A percentile compares a stretch with the other conserved stretches of the same genome.
phyloP scores from a whole-genome alignment of 1,284 basidiomycete genomes.

The Cystobasidium pallidum region DNA sequence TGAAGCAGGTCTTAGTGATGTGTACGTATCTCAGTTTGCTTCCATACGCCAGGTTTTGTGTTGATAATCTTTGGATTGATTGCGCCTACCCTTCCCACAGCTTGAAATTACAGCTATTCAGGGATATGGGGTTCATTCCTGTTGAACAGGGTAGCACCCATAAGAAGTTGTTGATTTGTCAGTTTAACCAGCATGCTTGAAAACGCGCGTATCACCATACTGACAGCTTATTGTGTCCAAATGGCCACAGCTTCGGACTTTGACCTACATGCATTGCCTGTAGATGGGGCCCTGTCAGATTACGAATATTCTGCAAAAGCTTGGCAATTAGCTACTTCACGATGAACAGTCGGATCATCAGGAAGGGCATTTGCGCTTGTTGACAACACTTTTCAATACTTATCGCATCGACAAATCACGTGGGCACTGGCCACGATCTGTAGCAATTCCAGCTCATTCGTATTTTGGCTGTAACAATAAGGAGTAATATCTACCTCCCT shows the following conservation, averaged over 20 bases:
- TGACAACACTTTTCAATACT: no score
- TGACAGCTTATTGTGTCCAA: neutral
- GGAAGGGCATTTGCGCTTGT: no score
- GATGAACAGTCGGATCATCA: no score
- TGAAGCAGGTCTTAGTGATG: slow-evolving; percentile 66
- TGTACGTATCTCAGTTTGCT: slow-evolving; percentile 61
- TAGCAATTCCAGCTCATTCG: slow-evolving; percentile 7
- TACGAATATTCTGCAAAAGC: slow-evolving; percentile 28
- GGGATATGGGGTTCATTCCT: slow-evolving; percentile 38
- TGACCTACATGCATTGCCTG: slow-evolving; percentile 16
- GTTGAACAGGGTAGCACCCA: slow-evolving; percentile 20
- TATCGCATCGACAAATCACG: slow-evolving; percentile 1
- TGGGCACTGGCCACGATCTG: neutral
- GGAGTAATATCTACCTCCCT: no score
- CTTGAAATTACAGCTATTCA: slow-evolving; percentile 33
- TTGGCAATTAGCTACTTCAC: slow-evolving; percentile 21
- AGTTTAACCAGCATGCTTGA: no score
- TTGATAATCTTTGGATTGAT: no score
- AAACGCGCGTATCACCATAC: no score
- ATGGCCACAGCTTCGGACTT: slow-evolving; percentile 26
- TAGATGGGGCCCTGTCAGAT: neutral
- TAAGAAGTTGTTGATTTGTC: slow-evolving; percentile 27
- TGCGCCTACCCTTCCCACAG: neutral
- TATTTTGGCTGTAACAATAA: neutral
- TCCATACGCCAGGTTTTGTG: neutral